These are phyloP conservation scores for Argentina anserina DNA, from an alignment of 306 rosid genomes.

Conservation along the genomic window DNA sequence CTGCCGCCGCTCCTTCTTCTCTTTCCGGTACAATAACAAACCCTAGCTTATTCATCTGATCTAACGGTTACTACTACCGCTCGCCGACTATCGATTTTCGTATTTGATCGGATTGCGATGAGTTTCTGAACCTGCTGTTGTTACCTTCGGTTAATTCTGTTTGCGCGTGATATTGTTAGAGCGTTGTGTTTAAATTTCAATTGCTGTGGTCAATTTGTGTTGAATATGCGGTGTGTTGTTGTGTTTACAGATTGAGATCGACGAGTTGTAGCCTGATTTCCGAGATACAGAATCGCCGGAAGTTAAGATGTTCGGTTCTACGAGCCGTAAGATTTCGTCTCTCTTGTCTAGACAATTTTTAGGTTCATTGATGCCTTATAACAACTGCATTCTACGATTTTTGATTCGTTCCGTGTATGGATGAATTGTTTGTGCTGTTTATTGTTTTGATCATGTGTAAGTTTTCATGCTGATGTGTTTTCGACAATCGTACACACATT, in stretches of 20 bases:
- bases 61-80: not conserved
- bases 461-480: not conserved
- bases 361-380: not conserved
- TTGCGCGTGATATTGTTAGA: not conserved
- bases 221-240: not conserved
- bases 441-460: not conserved
- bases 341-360: not conserved
- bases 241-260: conserved; percentile 14
- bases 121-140: not conserved
- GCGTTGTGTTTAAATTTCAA: not conserved
- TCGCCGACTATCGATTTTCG: not conserved
- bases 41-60: not conserved
- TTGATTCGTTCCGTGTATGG: not conserved
- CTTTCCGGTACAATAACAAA: not conserved
- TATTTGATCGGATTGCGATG: not conserved
- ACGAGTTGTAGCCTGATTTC: not conserved
- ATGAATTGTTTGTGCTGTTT: not conserved
- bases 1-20: not conserved
- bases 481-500: not conserved
- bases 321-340: conserved; percentile 61
- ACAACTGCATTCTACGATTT: not conserved
- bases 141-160: not conserved
- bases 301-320: conserved; percentile 64
- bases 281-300: not conserved
- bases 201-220: not conserved